phyloP scores from a whole-genome alignment of 2,329 filamentous ascomycete genomes.

The Aspergillus bombycis region DNA sequence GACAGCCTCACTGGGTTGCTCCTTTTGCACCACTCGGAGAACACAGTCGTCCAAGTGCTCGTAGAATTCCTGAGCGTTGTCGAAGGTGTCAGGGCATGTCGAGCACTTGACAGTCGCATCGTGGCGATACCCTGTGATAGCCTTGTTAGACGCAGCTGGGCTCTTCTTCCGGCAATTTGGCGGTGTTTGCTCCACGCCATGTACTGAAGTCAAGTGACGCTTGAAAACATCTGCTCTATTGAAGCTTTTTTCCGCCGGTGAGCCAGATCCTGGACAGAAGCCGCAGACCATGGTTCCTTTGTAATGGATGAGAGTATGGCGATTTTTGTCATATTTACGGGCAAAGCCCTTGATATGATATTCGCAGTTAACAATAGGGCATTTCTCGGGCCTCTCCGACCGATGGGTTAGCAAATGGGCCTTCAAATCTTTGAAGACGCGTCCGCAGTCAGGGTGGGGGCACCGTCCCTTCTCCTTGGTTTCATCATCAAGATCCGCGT shows the following conservation, averaged over 20 bases:
- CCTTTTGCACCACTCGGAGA: conserved; percentile 63
- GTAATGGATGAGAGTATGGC: conserved; percentile 92
- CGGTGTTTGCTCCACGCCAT: conserved; percentile 89
- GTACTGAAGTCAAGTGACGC: conserved; percentile 85
- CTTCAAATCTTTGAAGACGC: conserved; percentile 86
- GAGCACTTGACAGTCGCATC: conserved; percentile 87
- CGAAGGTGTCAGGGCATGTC: conserved; percentile 83
- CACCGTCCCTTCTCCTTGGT: conserved; percentile 68
- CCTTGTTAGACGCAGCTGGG: conserved; percentile 56
- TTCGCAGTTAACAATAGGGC: conserved; percentile 87
- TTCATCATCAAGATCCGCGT: conserved; percentile 66
- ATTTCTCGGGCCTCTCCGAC: conserved; percentile 89
- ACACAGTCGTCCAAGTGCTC: conserved; percentile 83
- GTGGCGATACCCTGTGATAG: conserved; percentile 69
- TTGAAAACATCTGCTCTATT: conserved; percentile 97
- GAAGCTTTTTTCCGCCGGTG: conserved; percentile 89
- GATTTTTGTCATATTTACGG: conserved; percentile 94
- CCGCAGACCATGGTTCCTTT: conserved; percentile 97
- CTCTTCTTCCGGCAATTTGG: conserved; percentile 86
- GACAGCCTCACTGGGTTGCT: conserved; percentile 61
- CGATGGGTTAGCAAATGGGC: conserved; percentile 95
- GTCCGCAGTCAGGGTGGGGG: conserved; percentile 81
- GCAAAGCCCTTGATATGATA: conserved; percentile 93
- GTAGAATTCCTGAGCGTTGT: conserved; percentile 92
- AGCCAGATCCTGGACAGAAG: conserved; percentile 88